Evolutionary conservation across 371 early-diverging fungal species (phyloP).

Genomic region (Umbelopsis sp.): DNA sequence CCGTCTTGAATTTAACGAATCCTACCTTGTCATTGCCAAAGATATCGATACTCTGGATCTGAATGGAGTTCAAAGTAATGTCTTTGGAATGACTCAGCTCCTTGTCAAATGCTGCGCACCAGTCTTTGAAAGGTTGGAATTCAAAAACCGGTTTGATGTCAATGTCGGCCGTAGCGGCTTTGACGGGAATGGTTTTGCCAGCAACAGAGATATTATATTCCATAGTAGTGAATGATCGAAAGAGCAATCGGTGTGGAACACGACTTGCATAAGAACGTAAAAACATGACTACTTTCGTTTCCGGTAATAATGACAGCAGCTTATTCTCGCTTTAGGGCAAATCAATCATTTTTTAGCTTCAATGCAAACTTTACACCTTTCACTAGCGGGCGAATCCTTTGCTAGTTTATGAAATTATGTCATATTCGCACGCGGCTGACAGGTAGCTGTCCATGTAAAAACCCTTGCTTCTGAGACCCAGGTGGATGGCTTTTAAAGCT

Average conservation of each 20-base stretch:
- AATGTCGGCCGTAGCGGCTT: constrained; percentile 30
- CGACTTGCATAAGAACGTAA: background rate
- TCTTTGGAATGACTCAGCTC: constrained; percentile 43
- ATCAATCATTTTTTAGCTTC: too few relatives aligned
- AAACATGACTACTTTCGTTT: background rate
- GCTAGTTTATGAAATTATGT: too few relatives aligned
- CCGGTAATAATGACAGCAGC: background rate
- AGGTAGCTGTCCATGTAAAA: background rate
- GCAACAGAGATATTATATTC: constrained; percentile 10
- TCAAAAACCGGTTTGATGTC: constrained; percentile 44
- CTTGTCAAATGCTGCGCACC: constrained; percentile 55
- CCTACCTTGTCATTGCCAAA: constrained; percentile 71
- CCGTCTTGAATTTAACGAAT: constrained; percentile 74
- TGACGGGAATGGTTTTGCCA: constrained; percentile 30
- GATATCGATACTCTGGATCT: constrained; percentile 71
- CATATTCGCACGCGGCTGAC: background rate
- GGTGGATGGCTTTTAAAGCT: too few relatives aligned
- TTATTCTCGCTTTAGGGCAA: background rate
- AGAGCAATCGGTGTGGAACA: background rate
- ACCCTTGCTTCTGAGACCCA: too few relatives aligned
- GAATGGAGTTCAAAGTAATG: constrained; percentile 48
- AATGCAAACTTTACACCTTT: too few relatives aligned
- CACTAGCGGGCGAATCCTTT: too few relatives aligned
- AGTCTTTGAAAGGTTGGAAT: constrained; percentile 68
- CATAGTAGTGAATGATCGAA: background rate